Base-by-base conservation (phyloP, 208 protist species). In the Crithidia mellificae region DNA sequence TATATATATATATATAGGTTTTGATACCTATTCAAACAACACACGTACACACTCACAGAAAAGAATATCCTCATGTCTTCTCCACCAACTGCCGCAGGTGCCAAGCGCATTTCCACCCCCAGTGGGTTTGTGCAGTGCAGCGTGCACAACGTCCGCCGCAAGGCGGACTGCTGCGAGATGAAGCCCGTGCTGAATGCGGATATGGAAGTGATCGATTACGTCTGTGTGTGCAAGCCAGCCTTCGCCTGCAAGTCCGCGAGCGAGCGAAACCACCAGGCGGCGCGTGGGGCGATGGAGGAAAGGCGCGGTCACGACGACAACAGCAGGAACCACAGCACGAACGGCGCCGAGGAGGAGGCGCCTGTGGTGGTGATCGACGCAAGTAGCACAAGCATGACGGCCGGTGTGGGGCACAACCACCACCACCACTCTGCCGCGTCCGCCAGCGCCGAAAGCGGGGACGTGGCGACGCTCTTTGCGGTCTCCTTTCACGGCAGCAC, bases 161-260 rank as follows among this genome's bases (percentile, higher is more conserved):
- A 80, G 25, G 77, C 72, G 0, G 79, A 72, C 17, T 91, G 76
- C 53, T 93, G 88, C 61, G 58, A 70, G 39, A 50, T 66, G 52
- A 72, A 44, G 54, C 77, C 84, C 17, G 66, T 93, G 9, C 73
- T 80, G 63, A 82, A 93, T 56, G 88, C 88, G 2, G 88, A 93
- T 46, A 84, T 81, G 61, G 72, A 85, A 27, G 66, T 91, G 22
- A 61, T 91, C 29, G 78, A 68, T 27, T 84, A 86, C 44, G 71
- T 75, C 30, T 93, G 84, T 49, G 62, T 80, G 2, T 93, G 88
- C 71, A 80, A 61, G 56, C 72, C 76, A 0, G 74, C 44, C 5
- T 58, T 63, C 43, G 41, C 54, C 8, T 93, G 87, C 64, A 75
- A 64, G 36, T 53, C 68, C 0, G 68, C 63, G 6, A 52, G 22